A percentile compares a stretch with the other conserved stretches of the same genome.
Conservation (phyloP, 1,284 basidiomycete species). For the Fistulina hepatica region DNA sequence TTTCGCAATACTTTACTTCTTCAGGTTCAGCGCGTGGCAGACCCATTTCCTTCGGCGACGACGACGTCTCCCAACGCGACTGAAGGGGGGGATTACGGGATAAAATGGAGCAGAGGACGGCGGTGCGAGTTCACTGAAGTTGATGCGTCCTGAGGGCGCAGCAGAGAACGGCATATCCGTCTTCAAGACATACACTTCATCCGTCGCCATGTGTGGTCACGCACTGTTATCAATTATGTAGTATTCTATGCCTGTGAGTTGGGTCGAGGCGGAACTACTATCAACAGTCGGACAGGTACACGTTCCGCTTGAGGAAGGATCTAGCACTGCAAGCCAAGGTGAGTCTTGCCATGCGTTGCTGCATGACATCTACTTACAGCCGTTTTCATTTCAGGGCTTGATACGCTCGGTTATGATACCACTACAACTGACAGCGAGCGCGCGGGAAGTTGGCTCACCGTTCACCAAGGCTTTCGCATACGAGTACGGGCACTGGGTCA, state of each 20-base stretch:
- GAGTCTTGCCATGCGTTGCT: conserved; percentile 11
- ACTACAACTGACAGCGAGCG: conserved; percentile 63
- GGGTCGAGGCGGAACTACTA: no score
- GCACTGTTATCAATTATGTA: conserved; percentile 42
- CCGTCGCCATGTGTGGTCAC: conserved; percentile 43
- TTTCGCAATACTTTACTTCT: no score
- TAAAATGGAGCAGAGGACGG: no score
- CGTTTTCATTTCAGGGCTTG: conserved; percentile 77
- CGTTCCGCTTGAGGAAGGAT: no score
- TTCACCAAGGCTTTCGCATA: no score
- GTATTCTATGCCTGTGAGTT: conserved; percentile 2
- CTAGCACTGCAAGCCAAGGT: neutral
- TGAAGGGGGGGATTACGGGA: no score
- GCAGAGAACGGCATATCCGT: no score
- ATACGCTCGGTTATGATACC: conserved; percentile 74
- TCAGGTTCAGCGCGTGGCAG: no score
- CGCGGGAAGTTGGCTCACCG: no score
- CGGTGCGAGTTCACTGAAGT: conserved; percentile 12
- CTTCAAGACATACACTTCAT: conserved; percentile 26
- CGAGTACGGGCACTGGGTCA: no score
- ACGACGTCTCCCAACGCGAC: no score
- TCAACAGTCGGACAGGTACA: conserved; percentile 20
- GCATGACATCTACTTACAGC: conserved; percentile 30
- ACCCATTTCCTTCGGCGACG: no score
- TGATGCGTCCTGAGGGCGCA: conserved; percentile 11